Evolutionary conservation across 306 rosid genomes (phyloP).

Genomic region (Malus domestica): ASM211411v1 NC_041797.1:441501-442000

Average conservation of each 20-base stretch:
- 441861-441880: not conserved
- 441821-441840: not conserved
- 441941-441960: not conserved
- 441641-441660: not conserved
- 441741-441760: conserved; percentile 4
- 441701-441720: not conserved
- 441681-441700: not conserved
- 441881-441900: not conserved
- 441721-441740: not conserved
- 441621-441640: not conserved
- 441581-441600: not conserved
- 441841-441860: not conserved
- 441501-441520: conserved; percentile 24
- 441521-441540: not conserved
- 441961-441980: not conserved
- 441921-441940: not conserved
- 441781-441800: not conserved
- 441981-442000: not conserved
- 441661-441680: not conserved
- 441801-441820: not conserved
- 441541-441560: not conserved
- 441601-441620: not conserved
- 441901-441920: not conserved
- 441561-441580: not conserved
- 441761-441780: not conserved